phyloP scores from a whole-genome alignment of 768 basidiomycete species.

The Astraeus odoratus region DNA sequence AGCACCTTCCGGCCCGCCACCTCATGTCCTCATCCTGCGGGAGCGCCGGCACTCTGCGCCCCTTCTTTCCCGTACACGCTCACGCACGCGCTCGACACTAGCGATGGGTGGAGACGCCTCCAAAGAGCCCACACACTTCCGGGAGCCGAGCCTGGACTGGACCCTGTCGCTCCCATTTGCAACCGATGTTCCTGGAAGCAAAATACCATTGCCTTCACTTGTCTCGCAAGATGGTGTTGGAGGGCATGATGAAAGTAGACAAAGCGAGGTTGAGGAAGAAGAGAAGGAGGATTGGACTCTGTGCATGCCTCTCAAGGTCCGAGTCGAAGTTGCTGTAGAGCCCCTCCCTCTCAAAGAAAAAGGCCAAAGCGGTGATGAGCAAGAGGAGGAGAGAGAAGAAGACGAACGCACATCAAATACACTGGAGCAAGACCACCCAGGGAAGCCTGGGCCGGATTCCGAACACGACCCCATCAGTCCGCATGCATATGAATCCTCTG shows the following conservation, averaged over 20 bases:
- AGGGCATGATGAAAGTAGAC: not conserved
- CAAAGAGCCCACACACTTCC: not conserved
- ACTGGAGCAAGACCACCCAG: not conserved
- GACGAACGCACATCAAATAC: not conserved
- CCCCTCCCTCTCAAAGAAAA: not conserved
- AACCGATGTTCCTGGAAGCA: constrained; percentile 20
- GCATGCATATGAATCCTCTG: constrained; percentile 3
- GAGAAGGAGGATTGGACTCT: constrained; percentile 25
- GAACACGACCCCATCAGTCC: not conserved
- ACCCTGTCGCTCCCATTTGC: constrained; percentile 26
- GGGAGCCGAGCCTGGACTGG: constrained; percentile 15
- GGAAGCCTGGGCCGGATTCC: not conserved
- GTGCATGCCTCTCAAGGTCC: constrained; percentile 25
- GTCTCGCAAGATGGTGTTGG: constrained; percentile 1
- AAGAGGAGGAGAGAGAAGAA: constrained; percentile 1
- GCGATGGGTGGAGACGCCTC: not conserved
- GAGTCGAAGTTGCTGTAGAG: not conserved
- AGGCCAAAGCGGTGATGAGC: not conserved
- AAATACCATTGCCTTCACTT: constrained; percentile 7
- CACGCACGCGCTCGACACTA: not conserved
- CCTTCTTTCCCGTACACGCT: constrained; percentile 10
- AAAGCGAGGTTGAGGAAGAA: constrained; percentile 5
- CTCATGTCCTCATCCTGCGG: constrained; percentile 17
- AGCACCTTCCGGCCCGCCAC: not conserved
- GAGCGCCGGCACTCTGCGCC: constrained; percentile 28